Base-by-base conservation (phyloP, 1,284 basidiomycete species). In the Peniophora sp. region DNA sequence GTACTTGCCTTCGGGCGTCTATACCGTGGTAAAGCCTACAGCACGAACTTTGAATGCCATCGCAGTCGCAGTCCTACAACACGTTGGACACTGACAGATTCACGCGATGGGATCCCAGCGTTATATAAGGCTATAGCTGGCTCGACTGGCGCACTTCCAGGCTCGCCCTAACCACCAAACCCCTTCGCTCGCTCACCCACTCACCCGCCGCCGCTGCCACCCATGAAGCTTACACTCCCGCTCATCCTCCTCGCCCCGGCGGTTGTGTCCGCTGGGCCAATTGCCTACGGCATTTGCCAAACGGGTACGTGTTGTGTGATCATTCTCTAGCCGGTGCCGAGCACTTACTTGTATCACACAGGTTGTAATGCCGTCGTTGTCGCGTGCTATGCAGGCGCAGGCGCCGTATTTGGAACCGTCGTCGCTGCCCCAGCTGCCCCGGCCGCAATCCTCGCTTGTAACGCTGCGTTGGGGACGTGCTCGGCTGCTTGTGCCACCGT, bases 301-400 rank as follows among this genome's bases (percentile, higher is more conserved):
- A 77, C 75, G 0, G 75, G 76, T 74, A 27, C 45, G 64, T 20
- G 5, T 25, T 20, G 20, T 16, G n/a, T 25, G n/a, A 16, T 6
- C 44, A 16, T 9, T 1, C 10, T 9, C 44, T 14, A 16, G 2
- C 44, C 24, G 32, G 17, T 10, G 44, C 19, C n/a, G 9, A 45
- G 16, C n/a, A 2, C n/a, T n/a, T 8, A 22, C 8, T 22, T 2
- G 9, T 20, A 25, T 22, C 9, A 3, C 10, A 24, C 50, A 82
- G 81, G 79, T 0, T 83, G 81, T 52, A 82, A 81, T 54, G 52
- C 55, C 6, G 55, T 79, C 1, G 77, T 57, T 0, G 75, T 78
- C 0, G 64, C 76, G 0, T 83, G 81, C 60, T 83, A 82, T 47
- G 65, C 72, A 0, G 77, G 60, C 0, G 79, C 79, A 0, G 78